phyloP scores from a whole-genome alignment of 441 rosid species.

The Gossypium schwendimanii region DNA sequence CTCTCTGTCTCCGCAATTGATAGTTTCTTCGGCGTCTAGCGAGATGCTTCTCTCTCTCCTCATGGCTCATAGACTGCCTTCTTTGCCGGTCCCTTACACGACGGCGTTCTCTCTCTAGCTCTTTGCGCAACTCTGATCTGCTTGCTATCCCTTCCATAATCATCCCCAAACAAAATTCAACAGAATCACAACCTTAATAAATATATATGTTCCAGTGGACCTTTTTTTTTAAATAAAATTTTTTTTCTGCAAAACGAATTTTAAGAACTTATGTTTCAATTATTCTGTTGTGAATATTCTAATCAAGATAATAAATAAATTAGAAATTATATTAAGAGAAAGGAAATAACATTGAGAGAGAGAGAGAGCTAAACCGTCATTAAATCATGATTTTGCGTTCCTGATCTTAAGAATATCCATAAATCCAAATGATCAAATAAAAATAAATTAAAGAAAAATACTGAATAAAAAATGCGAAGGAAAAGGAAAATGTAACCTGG shows the following conservation, averaged over 20 bases:
- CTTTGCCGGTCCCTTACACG: constrained; percentile 78
- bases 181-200: neutral
- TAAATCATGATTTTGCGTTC: neutral
- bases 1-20: constrained; percentile 66
- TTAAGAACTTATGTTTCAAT: neutral
- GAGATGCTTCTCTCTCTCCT: constrained; percentile 82
- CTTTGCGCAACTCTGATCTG: constrained; percentile 47
- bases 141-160: constrained; percentile 34
- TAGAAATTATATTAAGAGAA: neutral
- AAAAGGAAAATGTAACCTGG: constrained; percentile 4
- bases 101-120: constrained; percentile 75
- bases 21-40: constrained; percentile 86
- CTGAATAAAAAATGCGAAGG: neutral
- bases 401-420: neutral
- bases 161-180: constrained; percentile 13
- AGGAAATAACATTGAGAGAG: neutral
- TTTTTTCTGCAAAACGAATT: neutral
- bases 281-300: neutral
- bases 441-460: neutral
- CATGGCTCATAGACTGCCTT: constrained; percentile 77
- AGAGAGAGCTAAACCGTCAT: neutral
- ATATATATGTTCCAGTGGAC: neutral
- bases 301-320: neutral
- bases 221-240: neutral
- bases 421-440: neutral